phyloP scores from a whole-genome alignment of 176 grass and related monocot species.

The Pontederia paniculata region DNA sequence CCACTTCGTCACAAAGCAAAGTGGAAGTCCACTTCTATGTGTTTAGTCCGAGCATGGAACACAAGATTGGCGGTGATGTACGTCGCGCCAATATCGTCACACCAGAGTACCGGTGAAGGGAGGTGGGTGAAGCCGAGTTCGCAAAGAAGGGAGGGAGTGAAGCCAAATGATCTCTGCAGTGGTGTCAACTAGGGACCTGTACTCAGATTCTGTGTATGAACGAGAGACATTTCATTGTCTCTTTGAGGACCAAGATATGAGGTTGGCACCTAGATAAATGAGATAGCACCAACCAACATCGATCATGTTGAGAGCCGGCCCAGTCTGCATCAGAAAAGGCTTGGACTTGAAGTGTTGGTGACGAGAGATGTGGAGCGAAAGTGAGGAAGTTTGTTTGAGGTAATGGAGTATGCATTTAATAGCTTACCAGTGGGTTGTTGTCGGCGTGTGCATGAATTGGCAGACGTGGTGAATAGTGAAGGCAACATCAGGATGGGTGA shows the following conservation, averaged over 20 bases:
- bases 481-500: neutral
- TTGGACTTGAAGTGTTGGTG: neutral
- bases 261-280: neutral
- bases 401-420: constrained; percentile 5
- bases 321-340: no score
- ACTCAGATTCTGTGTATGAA: neutral
- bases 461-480: neutral
- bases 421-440: neutral
- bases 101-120: no score
- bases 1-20: no score
- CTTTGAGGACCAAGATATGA: neutral
- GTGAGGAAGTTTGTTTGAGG: neutral
- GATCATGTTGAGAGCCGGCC: neutral
- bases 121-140: neutral
- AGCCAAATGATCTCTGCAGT: no score
- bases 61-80: neutral
- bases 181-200: neutral
- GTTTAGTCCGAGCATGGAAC: no score
- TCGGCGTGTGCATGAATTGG: constrained; percentile 8
- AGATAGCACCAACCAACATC: neutral
- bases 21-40: no score
- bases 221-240: neutral
- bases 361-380: neutral
- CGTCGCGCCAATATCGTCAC: constrained; percentile 15
- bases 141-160: neutral